phyloP scores from a whole-genome alignment of 305 asterid species.

The Stenogyne calaminthoides region DNA sequence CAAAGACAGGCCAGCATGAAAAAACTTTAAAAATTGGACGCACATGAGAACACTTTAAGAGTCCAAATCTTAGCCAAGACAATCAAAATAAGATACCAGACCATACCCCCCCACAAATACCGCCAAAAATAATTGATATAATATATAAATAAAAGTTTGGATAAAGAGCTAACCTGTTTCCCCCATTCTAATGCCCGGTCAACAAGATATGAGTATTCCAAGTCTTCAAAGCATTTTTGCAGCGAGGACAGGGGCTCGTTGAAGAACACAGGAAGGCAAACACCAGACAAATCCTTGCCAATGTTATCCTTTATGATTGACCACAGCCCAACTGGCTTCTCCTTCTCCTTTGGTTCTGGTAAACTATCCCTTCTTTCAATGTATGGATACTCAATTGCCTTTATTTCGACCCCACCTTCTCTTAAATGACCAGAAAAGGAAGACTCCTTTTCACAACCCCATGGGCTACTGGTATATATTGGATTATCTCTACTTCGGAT shows the following conservation, averaged over 20 bases:
- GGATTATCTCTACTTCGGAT: slow-evolving; percentile 82
- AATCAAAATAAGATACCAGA: slow-evolving; percentile 24
- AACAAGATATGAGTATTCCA: slow-evolving; percentile 92
- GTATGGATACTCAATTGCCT: slow-evolving; percentile 64
- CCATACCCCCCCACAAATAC: neutral
- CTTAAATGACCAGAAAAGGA: slow-evolving; percentile 55
- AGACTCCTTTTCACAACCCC: slow-evolving; percentile 61
- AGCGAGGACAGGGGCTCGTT: slow-evolving; percentile 96
- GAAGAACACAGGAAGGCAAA: slow-evolving; percentile 97
- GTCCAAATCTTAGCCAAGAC: neutral
- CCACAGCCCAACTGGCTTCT: slow-evolving; percentile 95
- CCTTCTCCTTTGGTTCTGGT: slow-evolving; percentile 97
- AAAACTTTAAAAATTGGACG: neutral
- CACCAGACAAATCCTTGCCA: slow-evolving; percentile 98
- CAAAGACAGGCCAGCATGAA: slow-evolving; percentile 12
- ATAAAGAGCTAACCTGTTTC: slow-evolving; percentile 63
- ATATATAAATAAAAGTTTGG: slow-evolving; percentile 23
- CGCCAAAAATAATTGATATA: neutral
- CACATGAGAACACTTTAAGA: slow-evolving; percentile 7
- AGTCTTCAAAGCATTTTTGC: slow-evolving; percentile 98
- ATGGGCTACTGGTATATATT: slow-evolving; percentile 50
- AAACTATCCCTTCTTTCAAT: slow-evolving; percentile 75
- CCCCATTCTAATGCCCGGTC: slow-evolving; percentile 94
- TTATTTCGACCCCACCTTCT: slow-evolving; percentile 56
- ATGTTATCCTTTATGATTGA: slow-evolving; percentile 97